Base-by-base conservation (phyloP, 2,329 filamentous ascomycete genomes). In the Aspergillus sp. region DNA sequence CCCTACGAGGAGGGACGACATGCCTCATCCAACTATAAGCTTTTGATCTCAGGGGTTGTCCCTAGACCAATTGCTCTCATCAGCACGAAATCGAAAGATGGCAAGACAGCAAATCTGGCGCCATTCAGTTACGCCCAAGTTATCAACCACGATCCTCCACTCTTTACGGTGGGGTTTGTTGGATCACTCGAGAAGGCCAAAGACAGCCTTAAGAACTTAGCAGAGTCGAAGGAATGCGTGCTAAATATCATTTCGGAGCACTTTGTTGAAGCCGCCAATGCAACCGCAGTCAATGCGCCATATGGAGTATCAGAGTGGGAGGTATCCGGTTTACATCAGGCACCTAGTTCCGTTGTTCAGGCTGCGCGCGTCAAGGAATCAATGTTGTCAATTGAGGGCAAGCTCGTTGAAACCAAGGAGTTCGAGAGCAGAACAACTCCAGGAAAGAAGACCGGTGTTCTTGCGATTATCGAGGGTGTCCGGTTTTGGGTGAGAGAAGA, bases 401-500 rank as follows among this genome's bases (percentile, higher is more conserved):
- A 87, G 74, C 74, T 97, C 46, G 84, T 93, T 61, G 86, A 87
- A 55, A 79, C 80, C 74, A 76, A 87, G 67, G 91, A 96, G 76
- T 96, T 91, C 76, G 88, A 93, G 73, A 90, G 87, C 72, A 82
- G 82, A 52, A 81, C 81, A 0, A 86, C 77, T 2, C 88, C 89
- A 0, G 91, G 90, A 2, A 88, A 87, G 77, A 92, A 87, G 79
- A 88, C 88, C 1, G 86, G 88, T 1, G 87, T 89, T 4, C 69
- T 96, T 62, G 89, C 84, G 2, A 83, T 96, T 35, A 80, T 97
- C 12, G 91, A 97, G 77, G 93, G 91, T 0, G 87, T 90, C 35
- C 82, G 88, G 27, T 96, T 97, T 70, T 97, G 93, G 91, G 91
- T 87, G 2, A 79, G 93, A 53, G 91, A 96, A 71, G 93, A 97